These are phyloP conservation scores for Myochromella boudieri DNA, from an alignment of 768 basidiomycete species.

Conservation along the genomic window DNA sequence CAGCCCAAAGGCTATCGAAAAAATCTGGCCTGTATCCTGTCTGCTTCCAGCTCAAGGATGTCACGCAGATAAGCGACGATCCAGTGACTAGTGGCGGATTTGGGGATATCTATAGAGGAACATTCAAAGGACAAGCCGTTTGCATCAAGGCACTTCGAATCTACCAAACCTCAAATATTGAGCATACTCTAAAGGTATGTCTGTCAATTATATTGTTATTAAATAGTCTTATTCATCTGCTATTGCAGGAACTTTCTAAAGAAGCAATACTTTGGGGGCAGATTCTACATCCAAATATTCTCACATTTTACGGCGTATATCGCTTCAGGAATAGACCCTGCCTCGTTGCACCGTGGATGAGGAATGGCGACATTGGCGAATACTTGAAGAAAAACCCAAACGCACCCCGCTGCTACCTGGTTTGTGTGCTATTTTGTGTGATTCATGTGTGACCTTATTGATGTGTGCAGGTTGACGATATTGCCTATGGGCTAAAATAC, in stretches of 20 bases:
- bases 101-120: background rate
- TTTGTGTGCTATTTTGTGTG: background rate
- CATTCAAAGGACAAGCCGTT: background rate
- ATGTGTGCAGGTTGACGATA: constrained; percentile 8
- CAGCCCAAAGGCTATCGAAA: background rate
- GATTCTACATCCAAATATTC: constrained; percentile 25
- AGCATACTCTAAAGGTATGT: constrained; percentile 1
- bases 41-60: background rate
- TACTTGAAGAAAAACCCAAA: constrained; percentile 25
- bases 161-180: background rate
- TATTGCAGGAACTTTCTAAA: constrained; percentile 3
- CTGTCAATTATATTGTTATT: too few species aligned
- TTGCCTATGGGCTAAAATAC: constrained; percentile 23
- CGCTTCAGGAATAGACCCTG: constrained; percentile 17
- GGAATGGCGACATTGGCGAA: constrained; percentile 21
- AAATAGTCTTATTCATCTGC: background rate
- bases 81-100: background rate
- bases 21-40: background rate
- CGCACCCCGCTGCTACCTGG: constrained; percentile 15
- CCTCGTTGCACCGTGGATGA: constrained; percentile 30
- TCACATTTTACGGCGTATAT: constrained; percentile 28
- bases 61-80: background rate
- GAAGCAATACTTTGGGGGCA: constrained; percentile 25
- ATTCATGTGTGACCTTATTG: too few species aligned
- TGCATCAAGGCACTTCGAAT: background rate